phyloP scores from a whole-genome alignment of 805 yeast species.

The Candida sonorensis region DNA sequence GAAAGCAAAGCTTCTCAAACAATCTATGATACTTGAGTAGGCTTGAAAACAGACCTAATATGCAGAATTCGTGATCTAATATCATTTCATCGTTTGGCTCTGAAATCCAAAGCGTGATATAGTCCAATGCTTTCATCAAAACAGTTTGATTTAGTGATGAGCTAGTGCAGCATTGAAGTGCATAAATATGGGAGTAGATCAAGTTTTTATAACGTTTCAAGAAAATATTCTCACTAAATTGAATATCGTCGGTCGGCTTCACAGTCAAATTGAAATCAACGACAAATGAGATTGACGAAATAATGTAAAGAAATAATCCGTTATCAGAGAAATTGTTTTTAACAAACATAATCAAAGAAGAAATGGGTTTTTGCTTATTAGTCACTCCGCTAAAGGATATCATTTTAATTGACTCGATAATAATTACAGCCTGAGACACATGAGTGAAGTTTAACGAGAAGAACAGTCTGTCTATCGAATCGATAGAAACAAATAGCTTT shows the following conservation, averaged over 20 bases:
- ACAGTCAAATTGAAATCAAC: conserved; percentile 20
- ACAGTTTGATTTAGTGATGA: conserved; percentile 4
- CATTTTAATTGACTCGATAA: conserved; percentile 15
- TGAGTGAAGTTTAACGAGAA: too few relatives aligned
- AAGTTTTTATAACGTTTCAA: conserved; percentile 8
- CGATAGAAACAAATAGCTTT: conserved; percentile 14
- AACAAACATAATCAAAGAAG: conserved; percentile 17
- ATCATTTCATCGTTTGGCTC: conserved; percentile 2
- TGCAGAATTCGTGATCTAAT: conserved; percentile 24
- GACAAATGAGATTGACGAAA: conserved; percentile 20
- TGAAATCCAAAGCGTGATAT: conserved; percentile 5
- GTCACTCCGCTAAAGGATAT: conserved; percentile 16
- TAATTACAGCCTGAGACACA: conserved; percentile 14
- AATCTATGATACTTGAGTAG: conserved; percentile 20
- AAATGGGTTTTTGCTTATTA: conserved; percentile 17
- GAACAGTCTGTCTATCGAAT: too few relatives aligned
- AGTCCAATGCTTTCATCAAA: conserved; percentile 7
- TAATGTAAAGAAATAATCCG: conserved; percentile 24
- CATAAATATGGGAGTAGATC: conserved; percentile 18
- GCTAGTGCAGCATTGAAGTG: conserved; percentile 14
- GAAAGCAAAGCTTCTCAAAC: too few relatives aligned
- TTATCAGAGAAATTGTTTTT: conserved; percentile 20
- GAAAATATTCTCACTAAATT: conserved; percentile 10
- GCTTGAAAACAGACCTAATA: conserved; percentile 19
- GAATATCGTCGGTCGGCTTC: conserved; percentile 10